Conservation (phyloP, 2,329 filamentous ascomycete genomes). For the Colletotrichum noveboracense region DNA sequence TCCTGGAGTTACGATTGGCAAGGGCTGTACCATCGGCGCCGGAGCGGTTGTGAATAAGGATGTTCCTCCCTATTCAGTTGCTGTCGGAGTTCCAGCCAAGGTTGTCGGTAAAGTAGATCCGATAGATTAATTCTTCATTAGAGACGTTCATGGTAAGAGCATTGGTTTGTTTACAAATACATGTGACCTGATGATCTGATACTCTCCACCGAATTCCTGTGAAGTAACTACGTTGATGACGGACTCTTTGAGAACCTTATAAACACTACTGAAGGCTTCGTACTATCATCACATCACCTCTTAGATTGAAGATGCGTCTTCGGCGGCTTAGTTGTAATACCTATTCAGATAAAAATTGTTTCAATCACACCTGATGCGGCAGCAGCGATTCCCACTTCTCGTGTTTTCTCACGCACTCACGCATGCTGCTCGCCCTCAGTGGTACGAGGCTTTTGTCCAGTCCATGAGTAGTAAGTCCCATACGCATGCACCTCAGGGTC, state of each 20-base stretch:
- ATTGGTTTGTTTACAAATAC: background rate
- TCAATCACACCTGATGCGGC: no score
- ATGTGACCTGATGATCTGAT: background rate
- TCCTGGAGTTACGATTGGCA: slow-evolving; percentile 44
- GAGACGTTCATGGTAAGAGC: background rate
- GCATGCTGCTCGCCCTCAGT: background rate
- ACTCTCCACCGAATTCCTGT: background rate
- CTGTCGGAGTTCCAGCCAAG: background rate
- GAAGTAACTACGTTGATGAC: no score
- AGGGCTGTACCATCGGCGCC: slow-evolving; percentile 44
- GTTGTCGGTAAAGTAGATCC: background rate
- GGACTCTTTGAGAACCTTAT: background rate
- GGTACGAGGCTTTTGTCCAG: background rate
- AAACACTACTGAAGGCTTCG: background rate
- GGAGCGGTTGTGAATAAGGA: slow-evolving; percentile 43
- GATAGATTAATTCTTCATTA: background rate
- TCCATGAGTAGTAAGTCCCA: slow-evolving; percentile 38
- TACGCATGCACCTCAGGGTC: slow-evolving; percentile 45
- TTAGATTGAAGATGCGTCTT: background rate
- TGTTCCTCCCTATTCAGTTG: slow-evolving; percentile 33
- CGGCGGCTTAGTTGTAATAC: background rate
- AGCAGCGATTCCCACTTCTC: background rate
- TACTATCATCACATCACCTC: background rate
- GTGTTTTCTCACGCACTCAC: accelerated
- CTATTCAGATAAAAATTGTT: background rate